Conservation (phyloP, 139 green algal species). For the Gonium pectorale region DNA sequence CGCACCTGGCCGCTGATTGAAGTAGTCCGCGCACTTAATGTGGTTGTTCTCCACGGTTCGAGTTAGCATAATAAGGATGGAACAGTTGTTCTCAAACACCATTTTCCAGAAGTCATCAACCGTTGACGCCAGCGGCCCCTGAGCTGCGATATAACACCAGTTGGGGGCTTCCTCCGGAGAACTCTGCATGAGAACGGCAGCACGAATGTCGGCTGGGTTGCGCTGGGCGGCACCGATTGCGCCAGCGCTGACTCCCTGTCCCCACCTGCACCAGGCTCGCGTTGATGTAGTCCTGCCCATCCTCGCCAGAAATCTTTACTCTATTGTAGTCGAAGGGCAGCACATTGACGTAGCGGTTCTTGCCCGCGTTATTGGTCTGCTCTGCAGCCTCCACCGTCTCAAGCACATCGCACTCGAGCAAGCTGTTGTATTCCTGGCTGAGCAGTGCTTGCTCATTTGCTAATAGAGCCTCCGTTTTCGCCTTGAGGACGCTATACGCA, state of each 20-base stretch:
- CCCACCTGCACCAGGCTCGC: constrained; percentile 54
- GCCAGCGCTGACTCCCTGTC: no score
- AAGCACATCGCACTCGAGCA: constrained; percentile 16
- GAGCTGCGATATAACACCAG: constrained; percentile 65
- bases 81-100: constrained; percentile 55
- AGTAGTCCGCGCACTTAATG: constrained; percentile 64
- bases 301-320: constrained; percentile 15
- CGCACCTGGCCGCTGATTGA: constrained; percentile 48
- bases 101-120: constrained; percentile 70
- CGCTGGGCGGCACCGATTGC: no score
- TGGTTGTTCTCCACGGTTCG: constrained; percentile 51
- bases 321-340: constrained; percentile 69
- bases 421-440: constrained; percentile 36
- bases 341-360: constrained; percentile 71
- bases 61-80: constrained; percentile 62
- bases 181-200: no score
- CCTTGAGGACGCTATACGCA: constrained; percentile 29
- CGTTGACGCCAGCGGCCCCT: constrained; percentile 62
- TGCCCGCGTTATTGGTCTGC: constrained; percentile 29
- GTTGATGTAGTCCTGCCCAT: constrained; percentile 65
- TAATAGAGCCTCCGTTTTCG: constrained; percentile 27
- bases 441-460: constrained; percentile 31
- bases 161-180: constrained; percentile 4
- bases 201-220: background rate
- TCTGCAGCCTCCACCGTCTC: constrained; percentile 37